Evolutionary conservation across 768 basidiomycete genomes (phyloP), one percentile per base, ranked within the genome.

Genomic region (Rhodotorula sphaerocarpa): DNA sequence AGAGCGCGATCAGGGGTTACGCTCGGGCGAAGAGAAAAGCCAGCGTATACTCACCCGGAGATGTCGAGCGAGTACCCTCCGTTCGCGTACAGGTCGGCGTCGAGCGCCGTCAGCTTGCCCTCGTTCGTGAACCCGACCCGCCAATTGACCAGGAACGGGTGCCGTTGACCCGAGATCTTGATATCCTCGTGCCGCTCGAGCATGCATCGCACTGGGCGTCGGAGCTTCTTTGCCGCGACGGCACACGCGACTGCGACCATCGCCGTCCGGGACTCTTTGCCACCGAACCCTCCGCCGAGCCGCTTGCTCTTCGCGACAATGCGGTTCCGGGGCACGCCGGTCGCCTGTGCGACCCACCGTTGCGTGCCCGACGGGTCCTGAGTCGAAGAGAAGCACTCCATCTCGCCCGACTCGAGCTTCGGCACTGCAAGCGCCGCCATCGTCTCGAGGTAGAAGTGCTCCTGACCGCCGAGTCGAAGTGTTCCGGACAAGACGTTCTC

Each of bases 151-250:
- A 58, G 47, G 61, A 69, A 73, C 6, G 70, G 69, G 48, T 73
- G 70, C 1, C 72, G 63, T 44, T 73, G 72, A 18, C 72, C 72
- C 3, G 65, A 58, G 10, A 58, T 70, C 55, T 59, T 64, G 45
- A 72, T 72, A 57, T 72, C 71, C 41, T 70, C 68, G 54, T 67
- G 59, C 11, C 72, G 66, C 23, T 73, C 70, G 44, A 73, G 61
- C 61, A 66, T 64, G 48, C 66, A 66, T n/a, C 72, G 66, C 0
- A 73, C 65, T 0, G 72, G 69, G 20, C 69, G 59, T 6, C 61
- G 59, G 12, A 48, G 47, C 55, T 73, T 73, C 30, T 63, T 52
- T 3, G 72, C 72, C 0, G 66, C 70, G 21, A 71, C 64, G 6
- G 72, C 72, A 43, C 57, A 55, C 2, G 68, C 54, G 2, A 66